Evolutionary conservation across 805 yeast species (phyloP).

Genomic region (Komagataella phaffii): DNA sequence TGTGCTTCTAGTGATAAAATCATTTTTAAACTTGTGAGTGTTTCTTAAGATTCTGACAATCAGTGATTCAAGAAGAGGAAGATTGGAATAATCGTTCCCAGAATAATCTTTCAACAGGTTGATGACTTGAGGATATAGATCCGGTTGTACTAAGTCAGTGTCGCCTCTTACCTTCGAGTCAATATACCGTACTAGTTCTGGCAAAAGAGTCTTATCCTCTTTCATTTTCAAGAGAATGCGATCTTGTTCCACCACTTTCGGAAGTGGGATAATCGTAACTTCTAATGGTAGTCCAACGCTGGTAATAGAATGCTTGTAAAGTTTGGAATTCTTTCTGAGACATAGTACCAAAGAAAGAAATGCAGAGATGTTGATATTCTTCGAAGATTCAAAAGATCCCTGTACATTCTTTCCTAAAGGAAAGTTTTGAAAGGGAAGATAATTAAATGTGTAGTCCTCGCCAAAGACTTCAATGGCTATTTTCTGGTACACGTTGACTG

Average conservation of each 20-base stretch:
- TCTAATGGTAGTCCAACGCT: slow-evolving; percentile 19
- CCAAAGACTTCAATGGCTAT: slow-evolving; percentile 7
- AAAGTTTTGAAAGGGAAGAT: slow-evolving; percentile 9
- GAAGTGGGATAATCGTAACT: slow-evolving; percentile 29
- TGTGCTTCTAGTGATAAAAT: slow-evolving; percentile 36
- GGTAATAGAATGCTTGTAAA: slow-evolving; percentile 12
- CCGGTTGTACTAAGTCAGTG: slow-evolving; percentile 9
- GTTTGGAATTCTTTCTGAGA: slow-evolving; percentile 31
- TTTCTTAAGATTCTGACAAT: slow-evolving; percentile 25
- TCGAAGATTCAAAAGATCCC: slow-evolving; percentile 10
- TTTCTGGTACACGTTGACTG: slow-evolving; percentile 12
- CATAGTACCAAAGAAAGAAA: slow-evolving; percentile 35
- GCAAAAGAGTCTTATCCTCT: slow-evolving; percentile 11
- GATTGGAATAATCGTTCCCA: slow-evolving; percentile 36
- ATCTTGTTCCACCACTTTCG: slow-evolving; percentile 20
- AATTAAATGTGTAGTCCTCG: slow-evolving; percentile 13
- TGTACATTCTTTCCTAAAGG: slow-evolving; percentile 12
- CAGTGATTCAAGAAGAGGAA: slow-evolving; percentile 30
- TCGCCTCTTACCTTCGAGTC: slow-evolving; percentile 2
- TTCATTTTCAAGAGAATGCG: slow-evolving; percentile 16
- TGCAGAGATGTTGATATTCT: slow-evolving; percentile 11
- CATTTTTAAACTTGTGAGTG: slow-evolving; percentile 15
- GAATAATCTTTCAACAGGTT: slow-evolving; percentile 39
- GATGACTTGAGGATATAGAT: slow-evolving; percentile 23
- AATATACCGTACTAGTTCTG: slow-evolving; percentile 13